These are phyloP conservation scores for Ploettnerulaceae sp. DNA, from an alignment of 2,329 filamentous ascomycete species.

Conservation along the genomic window DNA sequence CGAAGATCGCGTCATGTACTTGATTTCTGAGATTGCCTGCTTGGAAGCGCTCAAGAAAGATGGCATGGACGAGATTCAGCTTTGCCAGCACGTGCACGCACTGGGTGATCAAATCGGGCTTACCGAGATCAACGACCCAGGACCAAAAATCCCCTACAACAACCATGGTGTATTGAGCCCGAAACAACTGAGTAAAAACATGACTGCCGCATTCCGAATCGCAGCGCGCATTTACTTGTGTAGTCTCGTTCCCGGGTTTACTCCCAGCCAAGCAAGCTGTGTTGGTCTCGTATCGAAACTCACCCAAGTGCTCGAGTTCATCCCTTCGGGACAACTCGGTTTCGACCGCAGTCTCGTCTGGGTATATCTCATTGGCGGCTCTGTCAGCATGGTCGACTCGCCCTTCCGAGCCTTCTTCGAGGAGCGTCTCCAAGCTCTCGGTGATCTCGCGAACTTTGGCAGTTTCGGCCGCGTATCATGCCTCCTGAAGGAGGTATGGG, in stretches of 20 bases:
- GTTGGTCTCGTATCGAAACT: constrained; percentile 74
- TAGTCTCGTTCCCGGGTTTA: constrained; percentile 85
- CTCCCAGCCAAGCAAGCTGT: constrained; percentile 67
- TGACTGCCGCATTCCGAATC: constrained; percentile 84
- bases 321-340: constrained; percentile 74
- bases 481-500: constrained; percentile 80
- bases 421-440: constrained; percentile 68
- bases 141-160: constrained; percentile 56
- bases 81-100: constrained; percentile 86
- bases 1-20: constrained; percentile 94
- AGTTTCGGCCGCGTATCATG: constrained; percentile 79
- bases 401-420: constrained; percentile 73
- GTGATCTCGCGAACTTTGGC: constrained; percentile 72
- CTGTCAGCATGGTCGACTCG: constrained; percentile 67
- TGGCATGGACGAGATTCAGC: constrained; percentile 77
- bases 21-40: constrained; percentile 96
- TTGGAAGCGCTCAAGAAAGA: constrained; percentile 82
- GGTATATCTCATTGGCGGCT: constrained; percentile 86
- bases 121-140: constrained; percentile 62
- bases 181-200: constrained; percentile 79
- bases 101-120: constrained; percentile 81
- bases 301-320: constrained; percentile 69
- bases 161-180: constrained; percentile 72
- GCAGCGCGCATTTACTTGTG: constrained; percentile 96
- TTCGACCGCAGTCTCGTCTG: constrained; percentile 90